Base-by-base conservation (phyloP, 2,329 filamentous ascomycete species). In the Trichoderma sp. region DNA sequence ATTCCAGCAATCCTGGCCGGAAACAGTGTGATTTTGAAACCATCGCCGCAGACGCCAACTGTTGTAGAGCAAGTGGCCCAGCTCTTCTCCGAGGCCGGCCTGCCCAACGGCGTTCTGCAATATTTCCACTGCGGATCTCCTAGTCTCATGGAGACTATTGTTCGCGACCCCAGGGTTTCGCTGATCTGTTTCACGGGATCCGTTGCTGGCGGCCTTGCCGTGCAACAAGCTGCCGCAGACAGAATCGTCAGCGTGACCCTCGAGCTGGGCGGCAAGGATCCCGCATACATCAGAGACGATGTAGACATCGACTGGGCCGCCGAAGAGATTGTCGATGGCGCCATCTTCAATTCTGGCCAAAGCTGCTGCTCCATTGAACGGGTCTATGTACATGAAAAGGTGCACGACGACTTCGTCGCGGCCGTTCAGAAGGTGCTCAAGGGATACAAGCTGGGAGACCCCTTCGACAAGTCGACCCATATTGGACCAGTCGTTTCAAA, bases 321-420 rank as follows among this genome's bases (percentile, higher is more conserved):
- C 0, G 93, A 91, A 70, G 93, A 97, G 78, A 95, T 98, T 72
- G 92, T 98, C 15, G 94, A 98, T 71, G 94, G 94, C 21, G 89
- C 93, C n/a, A 83, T 98, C 65, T 98, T 98, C 83, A 98, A 98
- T 80, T 97, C 93, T 59, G 94, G 94, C n/a, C 94, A 98, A 81
- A 96, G 92, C 75, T 98, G 94, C 82, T 98, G 94, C 78, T 91
- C 92, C 26, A 83, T 98, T 62, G 94, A 98, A 80, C 85, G 94
- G 41, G 87, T 98, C 21, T 98, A 98, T 73, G 93, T 98, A 5
- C 88, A 95, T 72, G 90, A 91, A 73, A 88, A 86, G 71, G 86
- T 98, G 57, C 88, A 97, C 76, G 92, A 96, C 72, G 80, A 85
- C 14, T 97, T 98, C 72, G 83, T 97, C 59, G 82, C 86, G 59